phyloP scores from a whole-genome alignment of 306 rosid genomes.

The Inga leiocalycina region DNA sequence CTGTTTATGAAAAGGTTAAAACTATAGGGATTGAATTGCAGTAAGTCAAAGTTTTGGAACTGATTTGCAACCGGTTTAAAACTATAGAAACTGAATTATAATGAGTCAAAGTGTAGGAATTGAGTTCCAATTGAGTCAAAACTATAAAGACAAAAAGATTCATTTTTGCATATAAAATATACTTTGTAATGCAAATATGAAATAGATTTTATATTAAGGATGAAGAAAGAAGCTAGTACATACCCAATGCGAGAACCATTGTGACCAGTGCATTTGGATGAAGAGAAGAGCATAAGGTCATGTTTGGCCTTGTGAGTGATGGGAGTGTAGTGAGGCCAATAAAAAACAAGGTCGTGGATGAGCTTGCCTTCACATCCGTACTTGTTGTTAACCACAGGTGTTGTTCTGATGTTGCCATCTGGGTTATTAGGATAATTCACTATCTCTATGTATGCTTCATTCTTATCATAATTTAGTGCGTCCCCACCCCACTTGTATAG shows the following conservation, averaged over 20 bases:
- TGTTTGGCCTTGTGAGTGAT: slow-evolving; percentile 47
- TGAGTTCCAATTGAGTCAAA: too few species aligned
- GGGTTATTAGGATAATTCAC: slow-evolving; percentile 94
- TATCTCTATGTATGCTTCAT: slow-evolving; percentile 76
- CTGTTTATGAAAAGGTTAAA: too few species aligned
- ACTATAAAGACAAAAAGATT: too few species aligned
- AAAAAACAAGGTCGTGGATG: slow-evolving; percentile 85
- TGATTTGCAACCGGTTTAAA: too few species aligned
- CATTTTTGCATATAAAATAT: too few species aligned
- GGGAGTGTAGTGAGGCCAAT: slow-evolving; percentile 97
- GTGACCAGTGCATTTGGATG: slow-evolving; percentile 85
- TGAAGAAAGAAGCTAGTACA: too few species aligned
- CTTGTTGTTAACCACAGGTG: slow-evolving; percentile 57
- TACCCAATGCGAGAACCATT: slow-evolving; percentile 46
- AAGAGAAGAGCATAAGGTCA: slow-evolving; percentile 73
- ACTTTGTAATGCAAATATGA: too few species aligned
- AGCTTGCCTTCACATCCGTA: slow-evolving; percentile 39
- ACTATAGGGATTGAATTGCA: too few species aligned
- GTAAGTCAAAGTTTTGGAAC: too few species aligned
- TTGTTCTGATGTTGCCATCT: slow-evolving; percentile 69
- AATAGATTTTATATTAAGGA: too few species aligned
- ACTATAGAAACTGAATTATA: too few species aligned
- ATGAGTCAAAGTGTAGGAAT: too few species aligned
- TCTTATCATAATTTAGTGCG: slow-evolving; percentile 48
- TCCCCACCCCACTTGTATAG: slow-evolving; percentile 89